Base-by-base conservation (phyloP, 108 stramenopile species). In the Cyclotella baltica region DNA sequence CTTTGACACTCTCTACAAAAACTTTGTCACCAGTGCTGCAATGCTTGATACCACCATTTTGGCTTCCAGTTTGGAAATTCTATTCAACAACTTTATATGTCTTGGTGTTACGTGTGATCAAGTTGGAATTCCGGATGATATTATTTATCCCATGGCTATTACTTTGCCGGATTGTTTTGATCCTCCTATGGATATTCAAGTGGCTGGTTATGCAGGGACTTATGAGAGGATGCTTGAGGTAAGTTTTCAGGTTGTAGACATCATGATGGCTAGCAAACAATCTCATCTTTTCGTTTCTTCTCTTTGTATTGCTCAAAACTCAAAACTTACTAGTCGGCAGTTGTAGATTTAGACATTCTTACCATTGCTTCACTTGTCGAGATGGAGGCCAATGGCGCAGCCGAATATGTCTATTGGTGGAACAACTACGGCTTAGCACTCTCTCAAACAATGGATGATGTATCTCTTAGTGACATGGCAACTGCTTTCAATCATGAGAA, bases 311-410 rank as follows among this genome's bases (percentile, higher is more conserved):
- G 22, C 27, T 46, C 37, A 38, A 29, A 10, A 37, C 28, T 58
- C 5, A 25, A 27, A 22, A 20, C 5, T 70, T 22, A 62, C 31
- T 65, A 89, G 87, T 82, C 76, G 67, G 76, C 90, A 27, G 63
- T 84, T n/a, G 61, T 93, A 23, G 94, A 95, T 78, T 80, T 92
- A 28, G 94, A 95, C 62, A 75, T 92, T 38, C 85, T 83, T 11
- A 75, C 85, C 22, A 83, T 92, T 46, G 87, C 83, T 4, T 85
- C 88, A 38, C 79, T 92, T 6, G 70, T 95, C 62, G 76, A 87
- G 65, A 90, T 87, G 92, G 86, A 86, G 43, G 67, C 67, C 30
- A 67, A 67, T 67, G 67, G 31, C 23, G 30, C 19, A 2, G 67
- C 67, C 0, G 6, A 33, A 13, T 23, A 67, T 67, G 48, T 67